phyloP scores from a whole-genome alignment of 768 basidiomycete species.

The Melanogaster broomeanus region DNA sequence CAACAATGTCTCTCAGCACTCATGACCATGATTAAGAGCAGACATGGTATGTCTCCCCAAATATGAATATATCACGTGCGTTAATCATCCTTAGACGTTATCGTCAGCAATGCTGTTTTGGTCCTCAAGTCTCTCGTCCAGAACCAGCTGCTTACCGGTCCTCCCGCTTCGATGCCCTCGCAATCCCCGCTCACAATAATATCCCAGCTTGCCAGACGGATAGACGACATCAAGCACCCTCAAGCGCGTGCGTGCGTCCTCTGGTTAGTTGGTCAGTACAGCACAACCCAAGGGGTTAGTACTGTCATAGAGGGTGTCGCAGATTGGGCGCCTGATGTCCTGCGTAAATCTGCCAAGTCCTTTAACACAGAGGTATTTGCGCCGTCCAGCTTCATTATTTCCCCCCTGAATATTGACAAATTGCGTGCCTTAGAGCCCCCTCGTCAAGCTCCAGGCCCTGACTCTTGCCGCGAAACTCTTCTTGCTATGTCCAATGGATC shows the following conservation, averaged over 20 bases:
- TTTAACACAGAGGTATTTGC: slow-evolving; percentile 68
- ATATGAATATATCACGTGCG: neutral
- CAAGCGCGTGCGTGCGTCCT: slow-evolving; percentile 85
- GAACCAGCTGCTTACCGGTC: slow-evolving; percentile 47
- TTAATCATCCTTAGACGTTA: slow-evolving; percentile 51
- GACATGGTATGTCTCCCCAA: slow-evolving; percentile 53
- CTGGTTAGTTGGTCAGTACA: slow-evolving; percentile 93
- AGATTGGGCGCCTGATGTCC: slow-evolving; percentile 86
- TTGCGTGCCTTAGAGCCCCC: slow-evolving; percentile 42
- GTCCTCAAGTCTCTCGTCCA: slow-evolving; percentile 87
- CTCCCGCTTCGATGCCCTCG: slow-evolving; percentile 27
- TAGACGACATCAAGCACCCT: slow-evolving; percentile 79
- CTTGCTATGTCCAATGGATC: slow-evolving; percentile 60
- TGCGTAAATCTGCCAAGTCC: slow-evolving; percentile 75
- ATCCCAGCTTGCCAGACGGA: slow-evolving; percentile 70
- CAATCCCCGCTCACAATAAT: slow-evolving; percentile 64
- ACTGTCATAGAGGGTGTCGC: slow-evolving; percentile 57
- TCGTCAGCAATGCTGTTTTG: slow-evolving; percentile 79
- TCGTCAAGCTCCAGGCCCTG: slow-evolving; percentile 82
- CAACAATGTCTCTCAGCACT: slow-evolving; percentile 75
- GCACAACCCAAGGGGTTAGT: slow-evolving; percentile 40
- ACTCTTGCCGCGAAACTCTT: slow-evolving; percentile 87
- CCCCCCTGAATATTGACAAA: neutral
- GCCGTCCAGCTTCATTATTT: neutral
- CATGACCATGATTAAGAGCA: slow-evolving; percentile 77